Evolutionary conservation across 1,284 basidiomycete species (phyloP).

Genomic region (Veloboletus limbatus): DNA sequence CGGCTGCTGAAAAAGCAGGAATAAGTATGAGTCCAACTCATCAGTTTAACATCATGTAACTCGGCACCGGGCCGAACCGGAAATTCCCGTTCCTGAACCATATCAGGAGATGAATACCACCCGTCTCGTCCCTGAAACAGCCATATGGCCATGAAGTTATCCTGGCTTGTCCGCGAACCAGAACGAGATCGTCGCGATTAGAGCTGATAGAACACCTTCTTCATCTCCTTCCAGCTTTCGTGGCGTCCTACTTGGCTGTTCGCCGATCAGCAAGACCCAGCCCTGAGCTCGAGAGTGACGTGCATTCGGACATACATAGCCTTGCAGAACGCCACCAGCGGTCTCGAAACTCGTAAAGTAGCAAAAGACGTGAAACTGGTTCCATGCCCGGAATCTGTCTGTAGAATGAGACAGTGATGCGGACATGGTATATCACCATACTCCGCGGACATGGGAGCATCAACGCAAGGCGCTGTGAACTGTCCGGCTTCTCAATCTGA

Average conservation of each 20-base stretch:
- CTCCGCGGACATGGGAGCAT: slow-evolving; percentile 28
- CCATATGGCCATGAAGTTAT: slow-evolving; percentile 12
- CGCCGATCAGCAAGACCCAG: slow-evolving; percentile 23
- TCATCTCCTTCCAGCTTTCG: slow-evolving; percentile 2
- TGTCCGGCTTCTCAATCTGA: slow-evolving; percentile 16
- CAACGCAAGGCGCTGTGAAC: slow-evolving; percentile 16
- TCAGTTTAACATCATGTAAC: slow-evolving; percentile 5
- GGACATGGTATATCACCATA: neutral
- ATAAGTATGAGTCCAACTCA: slow-evolving; percentile 28
- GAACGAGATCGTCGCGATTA: slow-evolving; percentile 29
- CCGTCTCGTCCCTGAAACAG: slow-evolving; percentile 30
- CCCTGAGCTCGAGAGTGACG: neutral
- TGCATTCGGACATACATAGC: slow-evolving; percentile 1
- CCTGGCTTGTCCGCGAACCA: slow-evolving; percentile 18
- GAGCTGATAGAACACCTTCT: slow-evolving; percentile 22
- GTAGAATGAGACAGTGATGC: slow-evolving; percentile 5
- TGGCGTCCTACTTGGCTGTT: slow-evolving; percentile 14
- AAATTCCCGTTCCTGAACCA: slow-evolving; percentile 23
- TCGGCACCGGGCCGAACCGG: slow-evolving; percentile 29
- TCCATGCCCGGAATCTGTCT: slow-evolving; percentile 12
- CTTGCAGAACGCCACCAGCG: slow-evolving; percentile 4
- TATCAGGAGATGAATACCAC: slow-evolving; percentile 25
- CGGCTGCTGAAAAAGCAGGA: slow-evolving; percentile 11
- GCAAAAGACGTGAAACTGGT: slow-evolving; percentile 2
- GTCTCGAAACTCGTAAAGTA: neutral